These are phyloP conservation scores for Nitzschia palea DNA, from an alignment of 108 stramenopile species.

Conservation along the genomic window DNA sequence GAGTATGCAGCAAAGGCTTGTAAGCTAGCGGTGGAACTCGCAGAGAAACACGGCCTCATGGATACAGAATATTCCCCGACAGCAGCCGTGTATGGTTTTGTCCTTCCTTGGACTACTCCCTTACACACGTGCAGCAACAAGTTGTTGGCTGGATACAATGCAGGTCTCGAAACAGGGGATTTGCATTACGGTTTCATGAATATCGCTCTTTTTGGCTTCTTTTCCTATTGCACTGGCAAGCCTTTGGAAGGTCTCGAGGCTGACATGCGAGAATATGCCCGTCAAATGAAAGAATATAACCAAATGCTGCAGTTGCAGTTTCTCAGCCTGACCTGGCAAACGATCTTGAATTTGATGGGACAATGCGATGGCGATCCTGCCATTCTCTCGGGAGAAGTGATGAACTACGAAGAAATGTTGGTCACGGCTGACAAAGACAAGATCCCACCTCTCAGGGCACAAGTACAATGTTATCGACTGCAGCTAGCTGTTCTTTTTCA, in stretches of 20 bases:
- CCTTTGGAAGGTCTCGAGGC: conserved; percentile 2
- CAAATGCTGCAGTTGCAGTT: not conserved
- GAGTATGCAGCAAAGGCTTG: not conserved
- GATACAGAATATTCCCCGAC: conserved; percentile 4
- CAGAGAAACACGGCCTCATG: conserved; percentile 3
- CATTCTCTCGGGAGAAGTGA: conserved; percentile 8
- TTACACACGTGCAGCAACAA: not conserved
- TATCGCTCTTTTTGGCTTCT: conserved; percentile 14
- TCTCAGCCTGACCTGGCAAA: conserved; percentile 4
- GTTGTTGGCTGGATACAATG: conserved; percentile 13
- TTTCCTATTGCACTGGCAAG: conserved; percentile 7
- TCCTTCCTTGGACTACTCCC: conserved; percentile 7
- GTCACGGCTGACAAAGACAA: not conserved
- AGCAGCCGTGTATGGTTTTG: conserved; percentile 1
- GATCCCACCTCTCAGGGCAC: not conserved
- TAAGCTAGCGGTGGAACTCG: conserved; percentile 2
- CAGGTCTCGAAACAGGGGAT: conserved; percentile 32
- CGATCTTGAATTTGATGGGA: conserved; percentile 21
- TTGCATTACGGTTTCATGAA: conserved; percentile 25
- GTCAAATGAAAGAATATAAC: conserved; percentile 8
- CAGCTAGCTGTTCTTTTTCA: conserved; percentile 15
- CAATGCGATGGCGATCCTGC: not conserved
- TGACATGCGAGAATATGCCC: conserved; percentile 3
- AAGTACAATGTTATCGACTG: conserved; percentile 2
- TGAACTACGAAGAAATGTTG: conserved; percentile 15